Evolutionary conservation across 148 eudicot species (phyloP).

Genomic region (Silene conica): DNA sequence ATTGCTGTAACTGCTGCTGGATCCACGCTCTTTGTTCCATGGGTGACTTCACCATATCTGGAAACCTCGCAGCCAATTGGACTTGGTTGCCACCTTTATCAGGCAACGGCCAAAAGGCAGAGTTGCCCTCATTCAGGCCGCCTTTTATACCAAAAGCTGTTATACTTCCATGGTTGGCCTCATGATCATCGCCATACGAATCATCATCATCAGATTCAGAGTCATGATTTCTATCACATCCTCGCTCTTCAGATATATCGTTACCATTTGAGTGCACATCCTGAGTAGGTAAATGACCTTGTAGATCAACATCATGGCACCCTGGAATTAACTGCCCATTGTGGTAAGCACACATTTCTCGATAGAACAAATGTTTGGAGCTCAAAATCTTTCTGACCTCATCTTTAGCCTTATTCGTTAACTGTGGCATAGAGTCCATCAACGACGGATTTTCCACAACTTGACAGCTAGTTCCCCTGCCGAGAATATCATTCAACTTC

Average conservation of each 20-base stretch:
- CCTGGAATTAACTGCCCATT: slow-evolving; percentile 50
- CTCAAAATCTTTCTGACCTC: slow-evolving; percentile 58
- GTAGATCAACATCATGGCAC: slow-evolving; percentile 45
- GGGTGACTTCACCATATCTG: slow-evolving; percentile 34
- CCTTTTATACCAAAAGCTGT: slow-evolving; percentile 19
- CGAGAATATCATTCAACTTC: slow-evolving; percentile 66
- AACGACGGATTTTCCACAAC: slow-evolving; percentile 67
- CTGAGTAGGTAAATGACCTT: slow-evolving; percentile 29
- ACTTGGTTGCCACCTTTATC: slow-evolving; percentile 12
- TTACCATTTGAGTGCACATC: slow-evolving; percentile 30
- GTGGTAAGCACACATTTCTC: slow-evolving; percentile 82
- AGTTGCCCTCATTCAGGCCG: slow-evolving; percentile 23
- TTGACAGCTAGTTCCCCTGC: slow-evolving; percentile 52
- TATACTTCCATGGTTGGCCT: slow-evolving; percentile 21
- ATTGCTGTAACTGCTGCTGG: slow-evolving; percentile 36
- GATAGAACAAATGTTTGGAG: slow-evolving; percentile 67
- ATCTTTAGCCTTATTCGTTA: slow-evolving; percentile 52
- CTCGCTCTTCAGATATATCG: slow-evolving; percentile 34
- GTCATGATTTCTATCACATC: slow-evolving; percentile 36
- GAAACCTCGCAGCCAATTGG: slow-evolving; percentile 29
- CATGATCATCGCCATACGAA: slow-evolving; percentile 30
- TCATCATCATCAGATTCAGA: slow-evolving; percentile 46
- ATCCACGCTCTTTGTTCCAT: slow-evolving; percentile 32
- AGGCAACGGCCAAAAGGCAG: slow-evolving; percentile 19
- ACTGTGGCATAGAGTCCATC: slow-evolving; percentile 49